Base-by-base conservation (phyloP, 768 basidiomycete species). In the Mycena vitilis region DNA sequence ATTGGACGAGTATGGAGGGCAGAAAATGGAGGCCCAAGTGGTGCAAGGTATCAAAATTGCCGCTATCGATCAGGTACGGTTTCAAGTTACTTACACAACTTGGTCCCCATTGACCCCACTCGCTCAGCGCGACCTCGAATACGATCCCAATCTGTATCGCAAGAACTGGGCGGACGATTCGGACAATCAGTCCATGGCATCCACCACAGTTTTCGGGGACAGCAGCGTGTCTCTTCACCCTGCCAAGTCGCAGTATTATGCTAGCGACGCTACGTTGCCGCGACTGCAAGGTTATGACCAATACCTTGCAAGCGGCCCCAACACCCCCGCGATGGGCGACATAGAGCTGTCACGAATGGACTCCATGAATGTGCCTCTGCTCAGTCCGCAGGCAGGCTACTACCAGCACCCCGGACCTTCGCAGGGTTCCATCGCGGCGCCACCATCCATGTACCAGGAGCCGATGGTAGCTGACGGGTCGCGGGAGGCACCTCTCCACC, bases 161-260 rank as follows among this genome's bases (percentile, higher is more conserved):
- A 89, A 93, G 18, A 94, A 95, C 75, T 85, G 92, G 67, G 94
- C 93, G 60, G 94, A 97, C 77, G 95, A 96, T 73, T 97, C 94
- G 95, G 96, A 98, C 72, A 84, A 85, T 52, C 88, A 90, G 10
- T 95, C 94, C 0, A 83, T 95, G 71, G 85, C 89, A 8, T 90
- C 90, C 12, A 83, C 86, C 0, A 85, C 82, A 34, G 74, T 90
- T 54, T 81, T 91, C 53, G 77, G 74, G 42, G 85, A 87, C 51
- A 82, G 83, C 60, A 79, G 80, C 23, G 76, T 80, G 1, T 82
- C 85, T 6, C 69, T 83, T 6, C 78, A 84, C n/a, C 79, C 80
- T 20, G 75, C 81, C 51, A 85, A 83, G 69, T 79, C 81, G 13
- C 80, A 80, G 45, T 82, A 81, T 68, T 78, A 85, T 57, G 78